Base-by-base conservation (phyloP, 805 yeast species). In the Scheffersomyces ergatensis region DNA sequence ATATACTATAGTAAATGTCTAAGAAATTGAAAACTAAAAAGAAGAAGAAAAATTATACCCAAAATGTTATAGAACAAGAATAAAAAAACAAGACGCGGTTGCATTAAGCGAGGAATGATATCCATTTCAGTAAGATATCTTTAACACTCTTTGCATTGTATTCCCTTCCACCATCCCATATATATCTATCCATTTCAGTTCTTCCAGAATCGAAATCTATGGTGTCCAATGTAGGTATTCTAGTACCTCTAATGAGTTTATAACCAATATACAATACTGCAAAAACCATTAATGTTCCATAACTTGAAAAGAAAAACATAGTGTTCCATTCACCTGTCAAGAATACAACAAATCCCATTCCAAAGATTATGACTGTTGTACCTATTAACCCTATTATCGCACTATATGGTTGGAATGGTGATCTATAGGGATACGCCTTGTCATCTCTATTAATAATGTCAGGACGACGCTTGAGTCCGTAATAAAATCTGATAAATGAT, bases 171-270 rank as follows among this genome's bases (percentile, higher is more conserved):
- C 87, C 93, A 49, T 83, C 88, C 95, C 95, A 87, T 17, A 82
- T 78, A 47, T 77, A 77, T 36, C 89, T 68, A 60, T 89, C 96
- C 63, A 83, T 79, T 57, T 88, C 96, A 37, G 93, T 72, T 51
- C 96, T 69, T 2, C 96, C 96, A 0, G 88, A 76, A 58, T 89
- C 96, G 56, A 85, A 74, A 58, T 89, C 95, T 44, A 88, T 57
- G 34, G 85, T 83, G 49, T 85, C 90, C 34, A 86, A 63, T 37
- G 86, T 74, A 38, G 80, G 85, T 9, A 83, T 65, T 47, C 79
- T 75, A 1, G 90, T 81, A 8, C 87, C 78, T 43, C 80, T 75
- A 13, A 80, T 54, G 0, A 80, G 32, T 53, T 80, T 82, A 60
- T 83, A 82, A 1, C 78, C 76, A 23, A 70, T 14, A 50, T 76